A percentile compares a stretch with the other conserved stretches of the same genome.
phyloP scores from a whole-genome alignment of 23 red algal genomes.

The Gracilaria caudata region DNA sequence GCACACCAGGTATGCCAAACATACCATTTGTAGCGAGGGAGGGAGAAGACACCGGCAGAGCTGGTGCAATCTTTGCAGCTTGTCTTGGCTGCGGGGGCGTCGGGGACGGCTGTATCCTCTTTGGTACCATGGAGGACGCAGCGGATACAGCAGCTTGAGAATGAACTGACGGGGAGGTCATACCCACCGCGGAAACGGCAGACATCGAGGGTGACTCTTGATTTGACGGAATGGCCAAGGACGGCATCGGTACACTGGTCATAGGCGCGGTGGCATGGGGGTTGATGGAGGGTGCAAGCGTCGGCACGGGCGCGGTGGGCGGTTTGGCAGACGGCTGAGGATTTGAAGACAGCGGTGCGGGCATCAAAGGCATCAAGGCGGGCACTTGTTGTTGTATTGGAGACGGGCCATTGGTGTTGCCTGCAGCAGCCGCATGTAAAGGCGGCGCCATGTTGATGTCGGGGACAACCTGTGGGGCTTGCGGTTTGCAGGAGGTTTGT shows the following conservation, averaged over 20 bases:
- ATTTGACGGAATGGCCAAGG: not conserved
- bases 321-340: not conserved
- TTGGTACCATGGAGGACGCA: not conserved
- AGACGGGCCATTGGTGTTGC: conserved; percentile 5
- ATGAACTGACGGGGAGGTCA: conserved; percentile 8
- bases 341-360: not conserved
- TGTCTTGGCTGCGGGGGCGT: conserved; percentile 5
- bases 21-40: conserved; percentile 18
- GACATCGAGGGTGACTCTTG: not conserved
- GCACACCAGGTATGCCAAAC: not conserved
- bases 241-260: not conserved
- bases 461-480: not conserved
- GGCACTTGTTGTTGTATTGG: not conserved
- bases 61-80: conserved; percentile 54
- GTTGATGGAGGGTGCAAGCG: not conserved
- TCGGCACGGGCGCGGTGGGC: not conserved
- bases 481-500: not conserved
- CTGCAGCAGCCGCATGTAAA: not conserved
- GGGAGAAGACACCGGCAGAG: not conserved
- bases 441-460: not conserved
- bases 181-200: not conserved
- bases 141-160: not conserved
- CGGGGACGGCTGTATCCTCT: not conserved
- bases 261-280: not conserved
- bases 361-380: not conserved